Base-by-base conservation (phyloP, 805 yeast species). In the Zygotorulaspora florentina region DNA sequence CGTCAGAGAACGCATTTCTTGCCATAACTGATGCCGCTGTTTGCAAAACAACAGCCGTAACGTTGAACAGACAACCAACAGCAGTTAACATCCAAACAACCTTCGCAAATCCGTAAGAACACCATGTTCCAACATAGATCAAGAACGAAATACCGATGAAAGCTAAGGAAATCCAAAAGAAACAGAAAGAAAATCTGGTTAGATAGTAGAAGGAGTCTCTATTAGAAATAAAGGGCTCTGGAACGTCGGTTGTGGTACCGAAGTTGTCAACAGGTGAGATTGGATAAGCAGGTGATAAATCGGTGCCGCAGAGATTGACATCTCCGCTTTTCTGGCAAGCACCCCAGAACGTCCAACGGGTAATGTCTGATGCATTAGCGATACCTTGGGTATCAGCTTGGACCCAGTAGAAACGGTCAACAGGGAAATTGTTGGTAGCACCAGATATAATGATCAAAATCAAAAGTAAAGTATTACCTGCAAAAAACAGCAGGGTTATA, bases 331-430 rank as follows among this genome's bases (percentile, higher is more conserved):
- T 41, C 43, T 44, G 50, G 64, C 87, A 81, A 38, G 83, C 74
- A 55, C 91, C 90, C 91, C 91, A 85, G 70, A 79, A 84, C 2
- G 90, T 83, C 90, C 90, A 85, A 57, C 86, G 80, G n/a, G 87
- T 70, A 40, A 70, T 57, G 30, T 62, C 64, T 17, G 71, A 64
- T 7, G 85, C 83, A 36, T 71, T 63, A 2, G 70, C 49, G 46
- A 83, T 79, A 38, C 61, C 62, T 2, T 79, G 66, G 40, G 91
- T 85, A 59, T 84, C 83, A 40, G 82, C 90, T 62, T 77, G 70
- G 30, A 85, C 59, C 87, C 88, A 82, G 67, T 81, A 85, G 57
- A 85, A 83, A 27, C 66, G 68, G 65, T 82, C 71, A 55, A 85
- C 72, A 23, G 90, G 88, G 70, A 66, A 76, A 51, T 70, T 64